These are phyloP conservation scores for Cyclocybe aegerita DNA, from an alignment of 768 basidiomycete genomes.

Conservation along the genomic window DNA sequence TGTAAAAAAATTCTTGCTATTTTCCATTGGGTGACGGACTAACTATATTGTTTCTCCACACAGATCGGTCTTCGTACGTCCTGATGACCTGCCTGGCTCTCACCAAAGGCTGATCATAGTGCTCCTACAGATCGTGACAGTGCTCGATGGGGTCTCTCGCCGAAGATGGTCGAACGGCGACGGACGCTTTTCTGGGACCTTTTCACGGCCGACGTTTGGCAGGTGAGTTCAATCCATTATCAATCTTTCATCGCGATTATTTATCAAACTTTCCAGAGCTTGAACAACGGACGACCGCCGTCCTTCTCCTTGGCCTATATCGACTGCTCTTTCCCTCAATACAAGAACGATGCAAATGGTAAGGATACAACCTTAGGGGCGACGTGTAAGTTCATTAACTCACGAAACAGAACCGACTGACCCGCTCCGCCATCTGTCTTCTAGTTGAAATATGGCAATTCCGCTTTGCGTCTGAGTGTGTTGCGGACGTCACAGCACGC, in stretches of 20 bases:
- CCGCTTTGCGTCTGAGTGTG: conserved; percentile 64
- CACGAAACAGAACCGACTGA: neutral
- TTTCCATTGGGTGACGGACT: neutral
- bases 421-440: neutral
- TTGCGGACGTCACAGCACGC: conserved; percentile 59
- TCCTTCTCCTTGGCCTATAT: conserved; percentile 64
- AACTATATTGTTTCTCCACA: neutral
- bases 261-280: conserved; percentile 41
- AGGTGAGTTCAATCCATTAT: conserved; percentile 36
- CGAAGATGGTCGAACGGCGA: conserved; percentile 62
- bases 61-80: conserved; percentile 72
- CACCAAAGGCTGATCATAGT: neutral
- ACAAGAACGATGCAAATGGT: conserved; percentile 11
- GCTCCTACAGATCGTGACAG: conserved; percentile 60
- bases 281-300: conserved; percentile 71
- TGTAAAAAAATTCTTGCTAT: conserved; percentile 34
- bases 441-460: conserved; percentile 62
- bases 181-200: conserved; percentile 78
- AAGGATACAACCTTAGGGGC: conserved; percentile 28
- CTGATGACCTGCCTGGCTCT: neutral
- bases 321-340: conserved; percentile 63
- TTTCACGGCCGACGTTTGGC: conserved; percentile 70
- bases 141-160: conserved; percentile 59
- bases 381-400: conserved; percentile 26
- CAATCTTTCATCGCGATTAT: neutral